Percentiles rank a stretch among this genome's conserved stretches.
phyloP scores from a whole-genome alignment of 139 green algal genomes.

The Chlamydomonas applanata region DNA sequence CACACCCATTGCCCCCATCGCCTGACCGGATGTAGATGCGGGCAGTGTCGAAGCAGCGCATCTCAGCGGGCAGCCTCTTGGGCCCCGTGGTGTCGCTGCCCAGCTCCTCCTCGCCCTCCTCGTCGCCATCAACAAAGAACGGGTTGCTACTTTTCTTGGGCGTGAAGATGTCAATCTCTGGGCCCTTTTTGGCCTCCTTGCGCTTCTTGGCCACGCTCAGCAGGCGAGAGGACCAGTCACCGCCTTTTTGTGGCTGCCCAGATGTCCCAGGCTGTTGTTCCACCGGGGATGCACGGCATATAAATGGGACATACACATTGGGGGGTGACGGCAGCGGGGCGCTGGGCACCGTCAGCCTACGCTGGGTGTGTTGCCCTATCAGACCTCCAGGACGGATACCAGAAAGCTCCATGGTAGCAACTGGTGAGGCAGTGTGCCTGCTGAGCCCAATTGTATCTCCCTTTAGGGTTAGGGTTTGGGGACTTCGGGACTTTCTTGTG shows the following conservation, averaged over 20 bases:
- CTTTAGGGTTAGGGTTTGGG: too few relatives aligned
- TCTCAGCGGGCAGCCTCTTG: conserved; percentile 70
- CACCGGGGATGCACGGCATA: not conserved
- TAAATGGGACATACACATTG: not conserved
- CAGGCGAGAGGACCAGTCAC: conserved; percentile 17
- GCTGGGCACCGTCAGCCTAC: not conserved
- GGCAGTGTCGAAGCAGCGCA: conserved; percentile 94
- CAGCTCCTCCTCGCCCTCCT: too few relatives aligned
- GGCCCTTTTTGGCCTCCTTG: not conserved
- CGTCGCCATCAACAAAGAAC: not conserved
- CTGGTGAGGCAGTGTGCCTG: too few relatives aligned
- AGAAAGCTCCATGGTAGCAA: too few relatives aligned
- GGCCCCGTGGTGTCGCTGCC: not conserved
- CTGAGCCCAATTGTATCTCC: too few relatives aligned
- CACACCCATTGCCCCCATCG: conserved; percentile 90
- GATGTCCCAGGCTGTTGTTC: conserved; percentile 6
- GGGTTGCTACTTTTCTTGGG: not conserved
- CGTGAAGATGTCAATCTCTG: conserved; percentile 11
- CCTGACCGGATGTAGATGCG: conserved; percentile 86
- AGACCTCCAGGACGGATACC: too few relatives aligned
- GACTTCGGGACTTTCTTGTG: too few relatives aligned
- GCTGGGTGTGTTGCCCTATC: not conserved
- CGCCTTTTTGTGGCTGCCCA: not conserved
- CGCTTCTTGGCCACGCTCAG: conserved; percentile 23
- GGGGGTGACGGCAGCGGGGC: not conserved